Base-by-base conservation (phyloP, 2,329 filamentous ascomycete genomes). In the Aschersonia sp. region DNA sequence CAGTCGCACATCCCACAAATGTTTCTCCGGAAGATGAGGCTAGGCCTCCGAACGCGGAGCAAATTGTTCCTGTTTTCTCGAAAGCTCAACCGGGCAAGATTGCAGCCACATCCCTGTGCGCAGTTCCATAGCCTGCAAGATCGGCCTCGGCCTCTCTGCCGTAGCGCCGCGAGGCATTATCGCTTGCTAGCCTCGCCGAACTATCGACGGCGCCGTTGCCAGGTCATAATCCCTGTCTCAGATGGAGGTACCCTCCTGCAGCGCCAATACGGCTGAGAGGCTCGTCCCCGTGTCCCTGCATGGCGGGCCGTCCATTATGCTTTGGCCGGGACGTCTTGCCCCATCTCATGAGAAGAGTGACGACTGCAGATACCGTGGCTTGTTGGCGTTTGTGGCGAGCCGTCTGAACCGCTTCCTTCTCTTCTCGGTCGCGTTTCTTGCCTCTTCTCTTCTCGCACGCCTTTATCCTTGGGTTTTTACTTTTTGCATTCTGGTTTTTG, bases 141-240 rank as follows among this genome's bases (percentile, higher is more conserved):
- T 20, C 20, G 20, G 20, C 20, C 20, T 20, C 20, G 20, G 20
- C 20, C 20, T 20, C 20, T 20, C 20, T 20, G 20, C 20, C 20
- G 20, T 20, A 20, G 20, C 20, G 20, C 20, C 1, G 20, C 20
- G 20, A 20, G 20, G 20, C 20, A 20, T 20, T 20, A 20, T 20
- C 20, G 20, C 20, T 20, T 20, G 20, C 20, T 20, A 20, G 20
- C 20, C 20, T 20, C 20, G 20, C 20, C 20, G 35, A 38, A 43
- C 46, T 6, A n/a, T 44, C n/a, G 31, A 47, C 46, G 35, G 29
- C 31, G 43, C 43, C 47, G 31, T 45, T 43, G 42, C 5, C 35
- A 12, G 35, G 45, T 48, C 43, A 29, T 9, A 48, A 29, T 20
- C 12, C 41, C 41, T 43, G 45, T 47, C 45, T 42, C 40, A 35